phyloP scores from a whole-genome alignment of 495 filamentous ascomycete species.

The Articulospora tetracladia region DNA sequence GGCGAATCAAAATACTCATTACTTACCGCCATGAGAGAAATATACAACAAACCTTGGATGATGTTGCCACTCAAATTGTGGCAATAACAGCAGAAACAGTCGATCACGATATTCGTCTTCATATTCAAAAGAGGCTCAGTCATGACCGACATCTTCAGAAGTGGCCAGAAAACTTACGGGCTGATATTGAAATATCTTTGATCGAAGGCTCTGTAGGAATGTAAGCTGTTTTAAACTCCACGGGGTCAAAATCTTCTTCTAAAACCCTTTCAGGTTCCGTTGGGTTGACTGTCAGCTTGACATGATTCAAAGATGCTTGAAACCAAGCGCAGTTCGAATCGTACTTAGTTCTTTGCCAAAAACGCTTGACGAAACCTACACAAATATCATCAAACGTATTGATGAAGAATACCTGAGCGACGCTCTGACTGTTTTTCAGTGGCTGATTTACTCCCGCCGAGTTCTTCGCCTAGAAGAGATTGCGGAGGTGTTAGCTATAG shows the following conservation, averaged over 20 bases:
- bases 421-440: slow-evolving; percentile 29
- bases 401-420: slow-evolving; percentile 14
- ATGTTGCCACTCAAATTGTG: background rate
- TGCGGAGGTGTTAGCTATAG: slow-evolving; percentile 27
- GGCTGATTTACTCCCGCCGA: slow-evolving; percentile 26
- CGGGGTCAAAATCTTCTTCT: background rate
- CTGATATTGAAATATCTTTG: background rate
- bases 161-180: background rate
- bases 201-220: background rate
- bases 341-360: slow-evolving; percentile 28
- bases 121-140: background rate
- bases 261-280: slow-evolving; percentile 27
- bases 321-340: slow-evolving; percentile 19
- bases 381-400: slow-evolving; percentile 28
- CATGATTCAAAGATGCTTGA: slow-evolving; percentile 27
- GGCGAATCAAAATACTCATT: background rate
- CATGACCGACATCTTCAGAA: background rate
- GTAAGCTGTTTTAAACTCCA: background rate
- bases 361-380: slow-evolving; percentile 36
- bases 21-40: background rate
- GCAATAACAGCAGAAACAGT: background rate
- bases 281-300: slow-evolving; percentile 39
- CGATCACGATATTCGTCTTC: background rate
- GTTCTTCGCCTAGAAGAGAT: slow-evolving; percentile 28
- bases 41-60: background rate